phyloP scores from a whole-genome alignment of 345 rosid species.

The Brassica nigra region DNA sequence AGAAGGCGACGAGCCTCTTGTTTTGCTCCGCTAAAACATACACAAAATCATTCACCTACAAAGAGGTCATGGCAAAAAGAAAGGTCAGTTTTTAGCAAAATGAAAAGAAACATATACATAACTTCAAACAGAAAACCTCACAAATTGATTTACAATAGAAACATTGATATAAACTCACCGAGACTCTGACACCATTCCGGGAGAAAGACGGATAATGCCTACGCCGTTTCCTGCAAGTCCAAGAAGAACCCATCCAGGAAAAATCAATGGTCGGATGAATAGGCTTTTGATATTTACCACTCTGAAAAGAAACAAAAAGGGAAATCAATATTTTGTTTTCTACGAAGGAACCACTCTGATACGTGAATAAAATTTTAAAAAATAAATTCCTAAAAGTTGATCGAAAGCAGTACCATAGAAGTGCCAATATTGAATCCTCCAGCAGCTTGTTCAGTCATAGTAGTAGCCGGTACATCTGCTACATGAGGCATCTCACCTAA shows the following conservation, averaged over 20 bases:
- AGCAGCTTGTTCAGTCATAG: slow-evolving; percentile 33
- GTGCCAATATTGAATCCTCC: slow-evolving; percentile 30
- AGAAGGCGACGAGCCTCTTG: slow-evolving; percentile 71
- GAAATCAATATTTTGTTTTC: background rate
- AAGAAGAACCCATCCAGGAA: slow-evolving; percentile 68
- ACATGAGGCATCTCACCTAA: slow-evolving; percentile 46
- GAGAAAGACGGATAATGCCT: slow-evolving; percentile 66
- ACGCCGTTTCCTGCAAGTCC: slow-evolving; percentile 60
- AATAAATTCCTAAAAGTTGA: background rate
- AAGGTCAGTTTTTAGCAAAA: background rate
- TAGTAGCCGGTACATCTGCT: slow-evolving; percentile 24
- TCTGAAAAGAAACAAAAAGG: slow-evolving; percentile 32
- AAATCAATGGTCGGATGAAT: slow-evolving; percentile 34
- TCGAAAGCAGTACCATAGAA: slow-evolving; percentile 44
- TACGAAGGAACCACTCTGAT: background rate
- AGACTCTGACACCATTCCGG: slow-evolving; percentile 63
- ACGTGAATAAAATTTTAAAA: background rate
- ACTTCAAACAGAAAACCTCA: background rate
- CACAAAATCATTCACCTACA: slow-evolving; percentile 71
- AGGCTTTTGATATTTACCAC: slow-evolving; percentile 36
- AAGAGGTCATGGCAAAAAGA: background rate
- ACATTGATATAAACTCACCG: slow-evolving; percentile 52
- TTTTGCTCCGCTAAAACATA: slow-evolving; percentile 75
- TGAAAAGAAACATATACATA: background rate
- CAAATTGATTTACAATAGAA: background rate